phyloP scores from a whole-genome alignment of 352 stramenopile species.

The Pythium sukuiense region DNA sequence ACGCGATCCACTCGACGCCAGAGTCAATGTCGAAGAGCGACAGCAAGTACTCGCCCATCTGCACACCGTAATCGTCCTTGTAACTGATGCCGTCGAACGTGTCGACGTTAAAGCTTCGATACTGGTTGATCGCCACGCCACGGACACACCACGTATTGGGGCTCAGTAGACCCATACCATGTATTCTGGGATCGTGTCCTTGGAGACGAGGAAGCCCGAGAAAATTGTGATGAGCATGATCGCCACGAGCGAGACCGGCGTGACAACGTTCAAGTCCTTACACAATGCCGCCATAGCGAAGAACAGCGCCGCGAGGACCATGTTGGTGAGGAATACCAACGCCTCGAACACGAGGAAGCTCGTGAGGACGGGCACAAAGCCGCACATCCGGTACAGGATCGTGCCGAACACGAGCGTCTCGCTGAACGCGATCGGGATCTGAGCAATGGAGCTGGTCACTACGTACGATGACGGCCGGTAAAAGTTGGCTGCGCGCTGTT shows the following conservation, averaged over 20 bases:
- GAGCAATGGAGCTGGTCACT: constrained; percentile 34
- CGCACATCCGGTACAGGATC: constrained; percentile 75
- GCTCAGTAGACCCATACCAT: constrained; percentile 52
- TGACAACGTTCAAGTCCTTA: constrained; percentile 25
- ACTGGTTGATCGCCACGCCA: constrained; percentile 31
- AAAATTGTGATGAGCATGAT: constrained; percentile 38
- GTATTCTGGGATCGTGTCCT: constrained; percentile 34
- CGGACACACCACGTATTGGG: constrained; percentile 40
- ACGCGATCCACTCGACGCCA: constrained; percentile 24
- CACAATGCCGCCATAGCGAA: constrained; percentile 28
- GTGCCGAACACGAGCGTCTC: constrained; percentile 70
- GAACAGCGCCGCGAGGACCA: constrained; percentile 34
- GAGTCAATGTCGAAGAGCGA: constrained; percentile 21
- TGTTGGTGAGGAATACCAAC: constrained; percentile 49
- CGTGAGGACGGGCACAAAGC: constrained; percentile 32
- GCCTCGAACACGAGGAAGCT: constrained; percentile 60
- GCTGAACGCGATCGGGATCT: constrained; percentile 38
- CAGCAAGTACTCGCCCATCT: constrained; percentile 28
- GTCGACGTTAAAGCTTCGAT: constrained; percentile 27
- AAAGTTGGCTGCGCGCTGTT: constrained; percentile 74
- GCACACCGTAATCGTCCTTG: constrained; percentile 18
- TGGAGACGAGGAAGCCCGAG: constrained; percentile 36
- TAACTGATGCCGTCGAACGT: constrained; percentile 31
- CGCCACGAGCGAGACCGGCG: constrained; percentile 26
- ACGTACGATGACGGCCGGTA: constrained; percentile 68